Evolutionary conservation across 2,329 filamentous ascomycete genomes (phyloP), one percentile per base, ranked within the genome.

Genomic region (Fusarium sacchari): DNA sequence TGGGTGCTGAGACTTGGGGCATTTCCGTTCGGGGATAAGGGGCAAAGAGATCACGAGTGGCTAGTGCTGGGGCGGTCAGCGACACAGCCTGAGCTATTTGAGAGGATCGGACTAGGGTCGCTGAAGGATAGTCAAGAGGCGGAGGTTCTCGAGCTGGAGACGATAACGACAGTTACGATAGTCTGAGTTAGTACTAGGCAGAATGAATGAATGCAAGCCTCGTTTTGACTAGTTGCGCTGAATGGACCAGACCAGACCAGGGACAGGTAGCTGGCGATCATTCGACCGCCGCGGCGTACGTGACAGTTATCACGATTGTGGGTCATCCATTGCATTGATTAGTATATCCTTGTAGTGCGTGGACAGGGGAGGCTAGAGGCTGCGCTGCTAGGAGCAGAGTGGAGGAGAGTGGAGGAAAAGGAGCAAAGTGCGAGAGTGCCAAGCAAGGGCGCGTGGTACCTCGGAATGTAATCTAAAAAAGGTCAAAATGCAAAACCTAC

Each of bases 1-100:
- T 75, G 73, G 73, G 60, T 64, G 13, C 34, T 75, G 52, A 69
- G 60, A 49, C 49, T 75, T 9, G 73, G 73, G 8, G 43, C 58
- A 22, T 75, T 71, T 52, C 39, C 68, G 12, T 28, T 46, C 10
- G 49, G 32, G 15, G 44, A 30, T 30, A 28, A 36, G 40, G 30
- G 30, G 49, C 6, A 55, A 8, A 62, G 32, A 18, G 53, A 65
- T 17, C 57, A 73, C 20, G 61, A 75, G 43, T 44, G 70, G 28
- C 40, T 75, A 58, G 64, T 75, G 9, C 30, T 75, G 18, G 73
- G 73, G 6, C 68, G 44, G 37, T 71, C 70, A 20, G 44, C 36
- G 2, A 63, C 59, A 12, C 59, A 64, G 14, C 42, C 58, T 10
- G 61, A 44, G 14, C 39, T 24, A 18, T 75, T 63, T 18, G 67